A percentile compares a stretch with the other conserved stretches of the same genome.
Conservation (phyloP, 257 asterid genomes). For the Solanum bulbocastanum region DNA sequence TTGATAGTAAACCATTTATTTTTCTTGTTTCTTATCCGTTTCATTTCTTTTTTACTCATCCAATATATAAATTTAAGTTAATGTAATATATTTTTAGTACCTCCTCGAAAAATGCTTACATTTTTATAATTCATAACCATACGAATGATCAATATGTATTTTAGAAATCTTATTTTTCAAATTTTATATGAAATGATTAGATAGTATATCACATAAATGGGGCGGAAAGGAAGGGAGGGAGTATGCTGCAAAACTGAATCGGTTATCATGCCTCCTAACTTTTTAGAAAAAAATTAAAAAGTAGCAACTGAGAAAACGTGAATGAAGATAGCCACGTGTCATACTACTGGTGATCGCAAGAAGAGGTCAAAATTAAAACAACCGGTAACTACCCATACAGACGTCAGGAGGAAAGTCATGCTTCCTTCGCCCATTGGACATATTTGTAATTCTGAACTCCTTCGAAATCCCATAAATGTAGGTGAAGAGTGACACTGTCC, state of each 20-base stretch:
- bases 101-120: no score
- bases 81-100: no score
- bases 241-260: background rate
- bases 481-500: background rate
- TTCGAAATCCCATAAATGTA: background rate
- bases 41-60: no score
- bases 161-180: no score
- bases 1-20: no score
- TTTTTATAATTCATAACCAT: no score
- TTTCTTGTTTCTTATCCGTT: no score
- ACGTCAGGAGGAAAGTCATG: background rate
- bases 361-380: background rate
- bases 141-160: no score
- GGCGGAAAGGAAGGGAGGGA: background rate
- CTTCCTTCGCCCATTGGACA: background rate
- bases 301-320: background rate
- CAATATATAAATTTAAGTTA: no score
- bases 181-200: no score
- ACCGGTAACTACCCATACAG: background rate
- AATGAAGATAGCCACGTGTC: background rate
- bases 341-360: background rate
- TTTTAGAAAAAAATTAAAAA: background rate
- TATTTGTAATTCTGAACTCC: background rate
- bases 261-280: background rate
- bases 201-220: no score